Evolutionary conservation across 2,329 filamentous ascomycete genomes (phyloP), one percentile per base, ranked within the genome.

Genomic region (Clonostachys sp.): DNA sequence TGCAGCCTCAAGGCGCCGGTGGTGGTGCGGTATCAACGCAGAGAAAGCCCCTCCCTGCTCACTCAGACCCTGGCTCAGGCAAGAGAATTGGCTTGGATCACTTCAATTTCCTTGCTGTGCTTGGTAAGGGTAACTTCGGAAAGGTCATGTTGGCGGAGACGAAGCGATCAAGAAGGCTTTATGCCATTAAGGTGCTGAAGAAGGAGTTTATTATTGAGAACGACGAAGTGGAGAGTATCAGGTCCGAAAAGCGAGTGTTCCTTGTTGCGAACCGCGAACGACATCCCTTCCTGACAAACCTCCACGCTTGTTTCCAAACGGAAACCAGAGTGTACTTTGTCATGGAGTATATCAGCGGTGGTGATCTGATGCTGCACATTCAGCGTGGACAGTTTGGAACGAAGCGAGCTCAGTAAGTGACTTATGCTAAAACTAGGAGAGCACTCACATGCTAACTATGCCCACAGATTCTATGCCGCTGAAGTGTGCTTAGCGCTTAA

Each of bases 141-240:
- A 99, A 99, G 71, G 94, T 99, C 71, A 99, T 99, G 94, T 75
- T 99, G 66, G 94, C 94, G 3, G 95, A 99, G 71, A 96, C 94
- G 2, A 99, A 99, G 76, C 84, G 84, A 47, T 84, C 88, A 10
- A 89, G 91, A 67, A 88, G 92, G 66, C 77, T 99, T 8, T 99
- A 97, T 65, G 94, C 94, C 48, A 99, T 99, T 69, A 99, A 99
- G 71, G 94, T 99, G 36, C 74, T 99, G 57, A 99, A 99, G 80
- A 99, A 99, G 73, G 94, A 99, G 67, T 99, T 99, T 66, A 99
- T 99, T 63, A 99, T 99, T 52, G 95, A 99, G 65, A 96, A 99
- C 55, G 94, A 99, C 62, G 94, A 99, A 72, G 94, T 99, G 8
- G 94, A 99, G 68, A 97, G 92, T 68, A 96, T 91, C 40, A 84